These are phyloP conservation scores for Brassica carinata DNA, from an alignment of 345 rosid genomes.

Conservation along the genomic window DNA sequence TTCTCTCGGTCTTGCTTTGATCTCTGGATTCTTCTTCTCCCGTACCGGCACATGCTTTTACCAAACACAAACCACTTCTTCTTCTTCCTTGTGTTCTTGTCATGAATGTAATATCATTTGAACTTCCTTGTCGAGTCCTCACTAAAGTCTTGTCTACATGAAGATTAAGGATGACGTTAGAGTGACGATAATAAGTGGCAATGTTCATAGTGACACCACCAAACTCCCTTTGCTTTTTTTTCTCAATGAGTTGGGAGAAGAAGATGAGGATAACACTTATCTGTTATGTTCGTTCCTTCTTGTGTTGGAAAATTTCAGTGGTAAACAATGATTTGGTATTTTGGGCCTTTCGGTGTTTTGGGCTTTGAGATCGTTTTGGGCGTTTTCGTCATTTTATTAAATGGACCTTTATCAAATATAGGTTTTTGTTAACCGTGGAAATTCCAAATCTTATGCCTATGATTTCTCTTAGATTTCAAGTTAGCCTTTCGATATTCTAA, in stretches of 20 bases:
- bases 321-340: constrained; percentile 20
- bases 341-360: constrained; percentile 8
- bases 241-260: constrained; percentile 14
- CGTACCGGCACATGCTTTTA: constrained; percentile 32
- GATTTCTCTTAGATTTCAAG: too few relatives aligned
- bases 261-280: constrained; percentile 39
- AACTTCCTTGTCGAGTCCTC: constrained; percentile 5
- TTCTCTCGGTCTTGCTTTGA: constrained; percentile 44
- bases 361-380: neutral
- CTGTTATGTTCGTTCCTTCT: constrained; percentile 26
- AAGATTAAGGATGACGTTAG: constrained; percentile 21
- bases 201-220: constrained; percentile 30
- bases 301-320: constrained; percentile 22
- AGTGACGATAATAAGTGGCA: constrained; percentile 6
- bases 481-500: too few relatives aligned
- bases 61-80: constrained; percentile 24
- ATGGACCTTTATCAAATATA: neutral
- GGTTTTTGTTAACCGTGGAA: neutral
- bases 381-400: neutral
- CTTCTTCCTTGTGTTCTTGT: constrained; percentile 19
- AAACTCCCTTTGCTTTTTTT: constrained; percentile 6
- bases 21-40: constrained; percentile 46
- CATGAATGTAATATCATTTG: constrained; percentile 16
- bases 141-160: constrained; percentile 5
- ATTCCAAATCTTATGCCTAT: too few relatives aligned